Percentiles rank a stretch among this genome's conserved stretches.
These are phyloP conservation scores for Carex arenaria DNA, from an alignment of 202 grass and related monocot species.

Conservation along the genomic window DNA sequence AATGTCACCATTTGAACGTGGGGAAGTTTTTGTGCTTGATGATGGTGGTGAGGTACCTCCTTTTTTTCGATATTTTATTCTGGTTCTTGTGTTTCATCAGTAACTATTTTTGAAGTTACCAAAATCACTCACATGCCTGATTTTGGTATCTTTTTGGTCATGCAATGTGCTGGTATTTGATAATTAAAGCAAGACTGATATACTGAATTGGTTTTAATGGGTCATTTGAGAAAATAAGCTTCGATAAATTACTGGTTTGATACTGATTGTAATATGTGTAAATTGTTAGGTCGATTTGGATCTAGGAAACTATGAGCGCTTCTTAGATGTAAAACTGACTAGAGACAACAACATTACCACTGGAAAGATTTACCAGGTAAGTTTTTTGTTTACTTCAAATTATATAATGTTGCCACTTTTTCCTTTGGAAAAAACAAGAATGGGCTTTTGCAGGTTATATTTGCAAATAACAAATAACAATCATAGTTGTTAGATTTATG, in stretches of 20 bases:
- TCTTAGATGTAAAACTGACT: slow-evolving; percentile 85
- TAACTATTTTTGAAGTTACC: too few species aligned
- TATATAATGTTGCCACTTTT: background rate
- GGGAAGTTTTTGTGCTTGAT: slow-evolving; percentile 96
- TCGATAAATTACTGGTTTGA: background rate
- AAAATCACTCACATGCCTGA: background rate
- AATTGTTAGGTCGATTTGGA: slow-evolving; percentile 75
- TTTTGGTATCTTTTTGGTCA: too few species aligned
- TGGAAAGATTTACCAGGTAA: slow-evolving; percentile 97
- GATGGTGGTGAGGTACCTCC: slow-evolving; percentile 80
- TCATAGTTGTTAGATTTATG: background rate
- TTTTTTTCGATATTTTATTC: background rate
- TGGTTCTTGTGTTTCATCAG: background rate
- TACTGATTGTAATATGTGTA: background rate
- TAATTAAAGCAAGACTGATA: background rate
- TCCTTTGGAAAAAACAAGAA: background rate
- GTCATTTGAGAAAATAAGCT: background rate
- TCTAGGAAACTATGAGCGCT: slow-evolving; percentile 94
- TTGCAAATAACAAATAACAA: background rate
- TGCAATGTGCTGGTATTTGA: background rate
- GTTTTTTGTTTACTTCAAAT: background rate
- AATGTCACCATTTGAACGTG: slow-evolving; percentile 95
- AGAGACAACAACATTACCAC: slow-evolving; percentile 94
- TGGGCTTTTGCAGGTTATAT: background rate
- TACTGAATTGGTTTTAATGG: background rate